phyloP scores from a whole-genome alignment of 371 early-diverging fungal species.

The Apophysomyces ossiformis region DNA sequence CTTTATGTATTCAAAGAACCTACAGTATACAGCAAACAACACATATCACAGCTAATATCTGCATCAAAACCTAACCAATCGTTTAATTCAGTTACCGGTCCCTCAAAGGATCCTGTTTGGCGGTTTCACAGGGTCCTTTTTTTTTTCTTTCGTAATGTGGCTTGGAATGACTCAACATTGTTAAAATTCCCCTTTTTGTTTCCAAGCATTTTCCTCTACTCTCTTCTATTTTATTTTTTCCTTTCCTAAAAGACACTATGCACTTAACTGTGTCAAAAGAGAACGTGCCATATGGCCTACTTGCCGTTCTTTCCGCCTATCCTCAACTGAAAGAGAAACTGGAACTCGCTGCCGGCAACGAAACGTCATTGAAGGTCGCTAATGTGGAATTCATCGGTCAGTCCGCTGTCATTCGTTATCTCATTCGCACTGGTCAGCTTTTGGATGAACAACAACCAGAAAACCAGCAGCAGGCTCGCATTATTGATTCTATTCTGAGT shows the following conservation, averaged over 20 bases:
- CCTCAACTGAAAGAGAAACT: conserved; percentile 28
- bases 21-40: too few relatives aligned
- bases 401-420: conserved; percentile 44
- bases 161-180: conserved; percentile 2
- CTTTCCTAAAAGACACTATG: conserved; percentile 8
- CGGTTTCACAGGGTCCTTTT: neutral
- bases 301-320: conserved; percentile 22
- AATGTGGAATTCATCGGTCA: conserved; percentile 27
- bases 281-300: conserved; percentile 28
- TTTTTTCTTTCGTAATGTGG: neutral
- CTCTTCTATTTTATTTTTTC: neutral
- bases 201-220: neutral
- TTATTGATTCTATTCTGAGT: conserved; percentile 34
- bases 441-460: conserved; percentile 29
- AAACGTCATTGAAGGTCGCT: conserved; percentile 21
- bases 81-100: too few relatives aligned
- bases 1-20: too few relatives aligned
- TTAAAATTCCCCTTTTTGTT: conserved; percentile 6
- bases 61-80: too few relatives aligned
- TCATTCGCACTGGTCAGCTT: conserved; percentile 37
- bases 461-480: conserved; percentile 29
- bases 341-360: conserved; percentile 25
- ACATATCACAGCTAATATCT: too few relatives aligned
- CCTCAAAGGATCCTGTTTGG: too few relatives aligned
- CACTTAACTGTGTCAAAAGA: conserved; percentile 23